phyloP scores from a whole-genome alignment of 1,139 yeast species.

The Saccharomyces hybrid region DNA sequence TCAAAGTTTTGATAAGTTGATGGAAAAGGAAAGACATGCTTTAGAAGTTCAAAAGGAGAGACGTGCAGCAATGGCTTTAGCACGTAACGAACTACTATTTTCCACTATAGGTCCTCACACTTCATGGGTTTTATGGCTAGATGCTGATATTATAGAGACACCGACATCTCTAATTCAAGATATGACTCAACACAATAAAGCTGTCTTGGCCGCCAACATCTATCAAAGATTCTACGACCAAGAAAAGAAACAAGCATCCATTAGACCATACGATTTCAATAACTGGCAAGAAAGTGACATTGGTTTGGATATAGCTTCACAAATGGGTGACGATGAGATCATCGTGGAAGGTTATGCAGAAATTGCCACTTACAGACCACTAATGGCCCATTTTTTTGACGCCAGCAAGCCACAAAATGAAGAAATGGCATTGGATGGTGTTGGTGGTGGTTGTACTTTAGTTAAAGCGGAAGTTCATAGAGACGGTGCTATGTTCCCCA shows the following conservation, averaged over 20 bases:
- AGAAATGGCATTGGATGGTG: slow-evolving; percentile 86
- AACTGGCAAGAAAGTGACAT: slow-evolving; percentile 93
- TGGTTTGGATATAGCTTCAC: slow-evolving; percentile 66
- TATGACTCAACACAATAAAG: slow-evolving; percentile 76
- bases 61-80: slow-evolving; percentile 84
- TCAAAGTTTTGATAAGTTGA: slow-evolving; percentile 57
- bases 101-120: slow-evolving; percentile 87
- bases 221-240: slow-evolving; percentile 70
- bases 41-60: slow-evolving; percentile 80
- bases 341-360: slow-evolving; percentile 89
- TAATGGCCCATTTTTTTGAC: slow-evolving; percentile 86
- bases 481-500: slow-evolving; percentile 99
- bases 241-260: slow-evolving; percentile 46
- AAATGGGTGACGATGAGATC: slow-evolving; percentile 78
- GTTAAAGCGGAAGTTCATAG: slow-evolving; percentile 97
- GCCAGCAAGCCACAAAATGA: slow-evolving; percentile 36
- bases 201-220: slow-evolving; percentile 86
- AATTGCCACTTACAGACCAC: slow-evolving; percentile 88
- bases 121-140: slow-evolving; percentile 94
- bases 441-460: slow-evolving; percentile 92
- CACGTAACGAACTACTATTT: slow-evolving; percentile 83
- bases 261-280: slow-evolving; percentile 89
- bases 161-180: slow-evolving; percentile 80
- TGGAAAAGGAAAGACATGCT: slow-evolving; percentile 74
- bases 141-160: slow-evolving; percentile 86